phyloP scores from a whole-genome alignment of 2,329 filamentous ascomycete species.

The Lomentospora prolificans region DNA sequence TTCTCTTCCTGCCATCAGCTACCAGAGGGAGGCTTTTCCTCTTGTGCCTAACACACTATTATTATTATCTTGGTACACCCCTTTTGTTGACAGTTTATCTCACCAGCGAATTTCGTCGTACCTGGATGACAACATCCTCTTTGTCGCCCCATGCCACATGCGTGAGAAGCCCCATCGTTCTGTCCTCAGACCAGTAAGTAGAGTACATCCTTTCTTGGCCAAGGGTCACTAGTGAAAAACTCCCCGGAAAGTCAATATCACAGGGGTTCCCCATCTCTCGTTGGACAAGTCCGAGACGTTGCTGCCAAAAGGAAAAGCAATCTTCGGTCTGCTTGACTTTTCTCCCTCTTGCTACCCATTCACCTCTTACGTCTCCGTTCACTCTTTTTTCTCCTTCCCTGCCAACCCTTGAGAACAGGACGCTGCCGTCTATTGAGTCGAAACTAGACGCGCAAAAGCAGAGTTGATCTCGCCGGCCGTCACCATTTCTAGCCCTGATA shows the following conservation, averaged over 20 bases:
- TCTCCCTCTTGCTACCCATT: background rate
- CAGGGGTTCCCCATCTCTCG: constrained; percentile 1
- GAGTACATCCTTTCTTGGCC: background rate
- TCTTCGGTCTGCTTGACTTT: background rate
- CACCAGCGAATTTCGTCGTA: background rate
- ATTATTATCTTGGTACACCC: background rate
- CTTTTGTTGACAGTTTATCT: background rate
- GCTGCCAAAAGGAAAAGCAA: background rate
- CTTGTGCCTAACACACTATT: background rate
- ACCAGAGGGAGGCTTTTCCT: background rate
- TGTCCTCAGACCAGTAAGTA: background rate
- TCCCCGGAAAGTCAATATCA: background rate
- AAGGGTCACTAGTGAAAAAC: background rate
- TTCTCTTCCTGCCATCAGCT: background rate
- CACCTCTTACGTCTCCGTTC: background rate
- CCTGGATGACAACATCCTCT: background rate
- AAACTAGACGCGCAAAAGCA: background rate
- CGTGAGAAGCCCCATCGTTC: background rate
- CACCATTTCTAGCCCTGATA: background rate
- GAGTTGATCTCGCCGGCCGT: constrained; percentile 2
- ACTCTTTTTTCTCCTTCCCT: background rate
- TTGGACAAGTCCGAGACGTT: background rate
- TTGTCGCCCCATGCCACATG: background rate
- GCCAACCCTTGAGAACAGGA: background rate
- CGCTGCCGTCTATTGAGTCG: background rate